Conservation (phyloP, 805 yeast species). For the Metschnikowia aberdeeniae region DNA sequence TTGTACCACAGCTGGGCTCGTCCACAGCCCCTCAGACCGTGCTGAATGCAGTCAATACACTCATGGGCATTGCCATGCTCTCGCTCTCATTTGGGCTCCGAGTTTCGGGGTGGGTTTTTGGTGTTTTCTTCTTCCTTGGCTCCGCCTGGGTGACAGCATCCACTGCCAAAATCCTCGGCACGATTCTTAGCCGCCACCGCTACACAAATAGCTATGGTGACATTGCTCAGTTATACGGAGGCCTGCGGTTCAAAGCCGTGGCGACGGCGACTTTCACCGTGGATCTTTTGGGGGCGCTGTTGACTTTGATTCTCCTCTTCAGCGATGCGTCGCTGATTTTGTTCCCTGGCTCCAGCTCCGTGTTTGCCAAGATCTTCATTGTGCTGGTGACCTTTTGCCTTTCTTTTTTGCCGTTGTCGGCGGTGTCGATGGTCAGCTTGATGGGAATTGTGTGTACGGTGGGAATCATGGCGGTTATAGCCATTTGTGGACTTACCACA, state of each 20-base stretch:
- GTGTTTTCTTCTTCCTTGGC: conserved; percentile 37
- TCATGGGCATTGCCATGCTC: conserved; percentile 72
- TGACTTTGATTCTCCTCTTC: conserved; percentile 55
- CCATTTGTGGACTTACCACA: conserved; percentile 44
- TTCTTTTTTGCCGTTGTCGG: conserved; percentile 53
- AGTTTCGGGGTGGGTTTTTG: conserved; percentile 64
- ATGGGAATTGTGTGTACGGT: conserved; percentile 56
- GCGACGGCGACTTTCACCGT: conserved; percentile 49
- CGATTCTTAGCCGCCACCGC: conserved; percentile 74
- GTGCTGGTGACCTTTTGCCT: conserved; percentile 39
- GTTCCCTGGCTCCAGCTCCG: conserved; percentile 7
- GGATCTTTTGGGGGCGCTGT: conserved; percentile 59
- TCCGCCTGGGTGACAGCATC: conserved; percentile 49
- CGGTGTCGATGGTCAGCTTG: conserved; percentile 51
- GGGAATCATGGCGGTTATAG: conserved; percentile 43
- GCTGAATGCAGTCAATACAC: conserved; percentile 71
- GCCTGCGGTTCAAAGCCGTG: conserved; percentile 40
- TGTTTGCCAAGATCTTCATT: conserved; percentile 33
- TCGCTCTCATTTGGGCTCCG: conserved; percentile 68
- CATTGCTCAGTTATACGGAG: conserved; percentile 81
- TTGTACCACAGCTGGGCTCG: conserved; percentile 6
- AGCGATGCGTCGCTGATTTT: conserved; percentile 52
- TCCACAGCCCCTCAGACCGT: conserved; percentile 68
- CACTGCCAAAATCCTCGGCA: conserved; percentile 57
- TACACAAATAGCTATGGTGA: conserved; percentile 86